Evolutionary conservation across 352 stramenopile genomes (phyloP), one percentile per base, ranked within the genome.

Genomic region (Pythium rishiriense): DNA sequence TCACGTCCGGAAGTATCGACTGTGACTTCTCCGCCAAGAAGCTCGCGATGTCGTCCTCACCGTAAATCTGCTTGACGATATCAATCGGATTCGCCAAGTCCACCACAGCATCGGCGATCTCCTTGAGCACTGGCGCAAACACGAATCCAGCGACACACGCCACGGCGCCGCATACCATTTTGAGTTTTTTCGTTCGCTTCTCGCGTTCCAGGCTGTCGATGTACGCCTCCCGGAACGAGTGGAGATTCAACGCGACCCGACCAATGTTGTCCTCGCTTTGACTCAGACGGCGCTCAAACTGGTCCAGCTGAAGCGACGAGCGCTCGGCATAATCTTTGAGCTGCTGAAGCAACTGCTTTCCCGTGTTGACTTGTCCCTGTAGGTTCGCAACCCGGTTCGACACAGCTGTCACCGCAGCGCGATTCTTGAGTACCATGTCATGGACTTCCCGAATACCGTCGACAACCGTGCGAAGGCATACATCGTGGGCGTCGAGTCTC

Each of bases 41-140:
- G 2, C n/a, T 33, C 8, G 48, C 53, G 10, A 72, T 37, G 37
- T 69, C 59, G 5, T 21, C n/a, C 24, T 62, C 66, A 0, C 21
- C 31, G 55, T 61, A 69, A 12, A 58, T 39, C 10, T 55, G 41
- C 9, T 39, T 14, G 24, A 63, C 62, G 12, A 72, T 48, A 9
- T 69, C 59, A 17, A 72, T 42, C 6, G 66, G 61, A 33, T 69
- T 65, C 17, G 55, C 24, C 1, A 72, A 60, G 33, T 72, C 54
- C 19, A 66, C 57, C 14, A 66, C 52, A n/a, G 50, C 53, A 51
- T 70, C 56, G n/a, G 58, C 61, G 3, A 63, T 25, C 29, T 73
- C 35, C n/a, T 63, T 69, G 22, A 73, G 49, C 37, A 69, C 49
- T 6, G 66, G 66, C 14, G 55, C 60, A 37, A 69, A 67, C n/a